Evolutionary conservation across 2,329 filamentous ascomycete species (phyloP), one percentile per base, ranked within the genome.

Genomic region (Zalaria obscura): DNA sequence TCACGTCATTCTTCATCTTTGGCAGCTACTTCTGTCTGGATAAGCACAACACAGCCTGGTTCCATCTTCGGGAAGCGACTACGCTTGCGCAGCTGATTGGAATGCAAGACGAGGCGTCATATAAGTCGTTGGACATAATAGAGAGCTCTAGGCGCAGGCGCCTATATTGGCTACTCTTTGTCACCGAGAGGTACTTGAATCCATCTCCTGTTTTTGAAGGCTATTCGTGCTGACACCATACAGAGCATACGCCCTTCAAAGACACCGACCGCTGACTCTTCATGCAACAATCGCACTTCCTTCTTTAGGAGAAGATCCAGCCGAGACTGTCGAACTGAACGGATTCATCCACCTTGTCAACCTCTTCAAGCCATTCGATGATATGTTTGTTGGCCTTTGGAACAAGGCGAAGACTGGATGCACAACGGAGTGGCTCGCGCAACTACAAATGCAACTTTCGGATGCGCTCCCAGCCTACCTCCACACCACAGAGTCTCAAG

Each of bases 331-430:
- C 25, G 69, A 75, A 41, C 63, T 75, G 27, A 61, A 69, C 7
- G 76, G 77, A 1, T 78, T 80, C 46, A 62, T 74, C 29, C 70
- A 75, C 46, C 64, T 80, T 7, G 71, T 78, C 36, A 68, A 72
- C 39, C 69, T 77, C 9, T 80, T 76, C 56, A 69, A 71, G 29
- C 74, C 74, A 1, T 72, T 80, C 32, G 75, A 80, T 51, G 73
- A 79, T 47, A 72, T 68, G 1, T 80, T 80, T 49, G 67, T 80
- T 9, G 68, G 70, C 7, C 64, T 76, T 0, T 80, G 77, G 76
- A 80, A 80, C 54, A 74, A 78, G 46, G 66, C 70, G 3, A 62
- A 36, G 27, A 57, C 60, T 7, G 60, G 64, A n/a, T 64, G 63
- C 43, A 64, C 65, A 5, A 63, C 65, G 3, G 62, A 63, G 28